Evolutionary conservation across 1,139 yeast species (phyloP), one percentile per base, ranked within the genome.

Genomic region (Geotrichum phurueaensis): DNA sequence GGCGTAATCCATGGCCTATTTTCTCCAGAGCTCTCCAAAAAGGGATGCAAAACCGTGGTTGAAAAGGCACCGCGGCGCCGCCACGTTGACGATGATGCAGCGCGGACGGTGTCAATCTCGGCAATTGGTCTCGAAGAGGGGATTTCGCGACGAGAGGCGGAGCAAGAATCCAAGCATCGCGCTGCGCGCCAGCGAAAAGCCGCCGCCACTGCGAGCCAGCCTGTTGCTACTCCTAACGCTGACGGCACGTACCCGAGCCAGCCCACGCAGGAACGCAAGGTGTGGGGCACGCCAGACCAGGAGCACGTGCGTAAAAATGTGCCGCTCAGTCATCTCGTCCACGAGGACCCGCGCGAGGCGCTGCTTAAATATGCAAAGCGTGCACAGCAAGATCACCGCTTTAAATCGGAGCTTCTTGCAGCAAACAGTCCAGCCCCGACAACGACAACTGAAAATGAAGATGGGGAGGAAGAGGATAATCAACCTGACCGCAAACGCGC

Each of bases 311-410:
- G 64, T 23, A 62, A 63, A 12, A 67, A 66, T 54, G 66, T 67
- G 9, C 59, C 62, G 13, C 50, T 68, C 27, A 64, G 69, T 53
- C 58, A 65, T 36, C 56, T 67, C 50, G 63, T 64, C 13, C 63
- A 65, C 27, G 76, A 75, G 62, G 78, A 75, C 61, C 77, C 78
- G 1, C 64, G 78, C 45, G 77, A 74, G 59, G 76, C 74, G 15
- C 63, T 75, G 54, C 66, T 74, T 33, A 73, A 73, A 60, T 74
- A 69, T 58, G 76, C 76, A 7, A 71, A 70, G 25, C 62, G 66
- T n/a, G 72, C 74, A 12, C 65, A 71, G 58, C 62, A 66, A 23
- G 69, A 70, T 10, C 57, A 39, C 10, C 47, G 47, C 47, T 39
- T 39, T 5, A 39, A 39, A 18, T 39, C 51, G 15, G 27, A 25